Conservation (phyloP, 2,329 filamentous ascomycete genomes). For the Akanthomyces muscarius region DNA sequence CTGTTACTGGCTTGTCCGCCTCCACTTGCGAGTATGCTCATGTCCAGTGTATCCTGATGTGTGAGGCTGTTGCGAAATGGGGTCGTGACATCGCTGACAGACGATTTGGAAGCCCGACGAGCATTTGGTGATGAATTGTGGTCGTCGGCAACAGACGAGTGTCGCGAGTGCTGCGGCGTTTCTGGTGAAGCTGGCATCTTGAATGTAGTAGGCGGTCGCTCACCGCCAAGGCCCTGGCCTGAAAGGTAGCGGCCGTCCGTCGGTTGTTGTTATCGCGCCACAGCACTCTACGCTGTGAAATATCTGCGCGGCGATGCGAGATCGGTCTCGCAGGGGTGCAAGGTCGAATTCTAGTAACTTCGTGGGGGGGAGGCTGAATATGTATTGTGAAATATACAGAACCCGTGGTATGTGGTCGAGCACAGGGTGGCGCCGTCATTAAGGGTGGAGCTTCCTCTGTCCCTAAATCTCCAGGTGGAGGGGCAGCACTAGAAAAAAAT, state of each 20-base stretch:
- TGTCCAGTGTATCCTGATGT: slow-evolving; percentile 45
- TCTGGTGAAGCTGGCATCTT: slow-evolving; percentile 42
- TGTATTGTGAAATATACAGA: not conserved
- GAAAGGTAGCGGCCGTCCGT: not conserved
- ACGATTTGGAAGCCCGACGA: slow-evolving; percentile 49
- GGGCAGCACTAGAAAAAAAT: not conserved
- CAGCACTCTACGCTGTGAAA: not conserved
- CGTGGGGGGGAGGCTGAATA: not conserved
- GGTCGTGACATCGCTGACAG: slow-evolving; percentile 46
- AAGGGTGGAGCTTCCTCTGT: slow-evolving; percentile 10
- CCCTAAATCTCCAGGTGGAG: slow-evolving; percentile 9
- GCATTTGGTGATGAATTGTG: slow-evolving; percentile 42
- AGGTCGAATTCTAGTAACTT: not conserved
- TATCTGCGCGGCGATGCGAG: not conserved
- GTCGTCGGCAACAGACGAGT: slow-evolving; percentile 52
- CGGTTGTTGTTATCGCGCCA: not conserved
- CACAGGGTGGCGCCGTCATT: slow-evolving; percentile 9
- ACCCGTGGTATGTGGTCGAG: not conserved
- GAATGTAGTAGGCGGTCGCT: slow-evolving; percentile 6
- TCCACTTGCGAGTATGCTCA: slow-evolving; percentile 42
- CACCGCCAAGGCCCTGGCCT: slow-evolving; percentile 17
- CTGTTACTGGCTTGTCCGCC: slow-evolving; percentile 48
- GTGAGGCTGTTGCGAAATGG: slow-evolving; percentile 47
- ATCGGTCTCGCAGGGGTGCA: not conserved
- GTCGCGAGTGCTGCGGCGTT: slow-evolving; percentile 57